Conservation (phyloP, 495 filamentous ascomycete genomes). For the Podospora australis region DNA sequence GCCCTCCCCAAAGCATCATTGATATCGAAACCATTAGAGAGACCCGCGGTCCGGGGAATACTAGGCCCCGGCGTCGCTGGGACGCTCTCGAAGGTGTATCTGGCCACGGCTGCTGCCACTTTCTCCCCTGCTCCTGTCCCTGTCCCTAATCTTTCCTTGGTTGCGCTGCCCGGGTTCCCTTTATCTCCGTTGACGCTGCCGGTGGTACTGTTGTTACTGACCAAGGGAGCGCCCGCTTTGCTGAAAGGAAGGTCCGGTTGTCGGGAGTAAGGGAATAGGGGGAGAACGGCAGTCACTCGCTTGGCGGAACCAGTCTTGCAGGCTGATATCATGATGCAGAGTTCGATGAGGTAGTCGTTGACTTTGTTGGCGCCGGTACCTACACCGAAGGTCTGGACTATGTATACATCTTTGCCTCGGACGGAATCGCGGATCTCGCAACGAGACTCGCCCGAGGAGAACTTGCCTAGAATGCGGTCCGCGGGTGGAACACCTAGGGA, state of each 20-base stretch:
- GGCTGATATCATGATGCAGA: conserved; percentile 93
- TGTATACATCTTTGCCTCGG: conserved; percentile 95
- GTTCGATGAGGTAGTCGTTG: conserved; percentile 92
- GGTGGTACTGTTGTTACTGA: neutral
- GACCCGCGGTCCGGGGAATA: conserved; percentile 54
- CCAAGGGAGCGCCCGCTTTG: conserved; percentile 79
- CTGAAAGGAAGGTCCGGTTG: conserved; percentile 96
- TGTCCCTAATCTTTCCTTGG: neutral
- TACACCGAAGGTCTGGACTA: conserved; percentile 65
- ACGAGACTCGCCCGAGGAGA: conserved; percentile 87
- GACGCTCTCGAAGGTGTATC: conserved; percentile 57
- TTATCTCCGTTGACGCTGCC: neutral
- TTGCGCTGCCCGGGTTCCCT: neutral
- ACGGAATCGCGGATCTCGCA: conserved; percentile 95
- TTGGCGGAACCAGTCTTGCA: conserved; percentile 94
- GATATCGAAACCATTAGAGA: conserved; percentile 58
- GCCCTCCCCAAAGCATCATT: conserved; percentile 54
- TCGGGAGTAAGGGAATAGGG: conserved; percentile 91
- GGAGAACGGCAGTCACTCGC: conserved; percentile 86
- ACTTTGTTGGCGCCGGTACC: conserved; percentile 45
- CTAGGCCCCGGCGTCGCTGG: conserved; percentile 73
- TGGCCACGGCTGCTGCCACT: neutral
- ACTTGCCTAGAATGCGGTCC: conserved; percentile 79
- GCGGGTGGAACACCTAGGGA: conserved; percentile 79
- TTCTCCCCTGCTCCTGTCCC: neutral